Conservation (phyloP, 805 yeast genomes). For the Cyberlindnera lachancei region DNA sequence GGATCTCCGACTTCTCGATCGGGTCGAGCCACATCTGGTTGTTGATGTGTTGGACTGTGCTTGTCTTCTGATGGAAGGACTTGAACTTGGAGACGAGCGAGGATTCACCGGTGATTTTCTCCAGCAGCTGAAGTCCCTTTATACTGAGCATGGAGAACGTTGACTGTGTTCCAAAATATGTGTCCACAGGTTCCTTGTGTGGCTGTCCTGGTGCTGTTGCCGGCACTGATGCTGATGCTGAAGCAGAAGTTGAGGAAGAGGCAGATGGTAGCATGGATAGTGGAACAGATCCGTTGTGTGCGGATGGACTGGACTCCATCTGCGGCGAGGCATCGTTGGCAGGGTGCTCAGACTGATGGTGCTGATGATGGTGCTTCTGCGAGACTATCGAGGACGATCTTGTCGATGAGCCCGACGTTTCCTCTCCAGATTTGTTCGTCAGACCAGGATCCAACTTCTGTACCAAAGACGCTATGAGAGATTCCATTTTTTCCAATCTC, state of each 20-base stretch:
- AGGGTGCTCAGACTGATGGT: not conserved
- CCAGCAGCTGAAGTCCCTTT: constrained; percentile 35
- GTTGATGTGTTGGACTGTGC: constrained; percentile 14
- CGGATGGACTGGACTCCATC: too few relatives aligned
- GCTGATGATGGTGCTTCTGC: not conserved
- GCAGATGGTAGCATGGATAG: too few relatives aligned
- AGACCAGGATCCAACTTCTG: constrained; percentile 16
- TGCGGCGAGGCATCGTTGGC: too few relatives aligned
- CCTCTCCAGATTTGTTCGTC: too few relatives aligned
- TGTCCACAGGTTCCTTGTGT: constrained; percentile 2
- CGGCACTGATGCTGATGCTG: too few relatives aligned
- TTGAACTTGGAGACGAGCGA: constrained; percentile 17
- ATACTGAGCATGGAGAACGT: constrained; percentile 32
- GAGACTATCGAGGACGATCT: too few relatives aligned
- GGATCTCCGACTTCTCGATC: constrained; percentile 19
- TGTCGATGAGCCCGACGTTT: too few relatives aligned
- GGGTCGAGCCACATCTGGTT: constrained; percentile 30
- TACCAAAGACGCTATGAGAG: constrained; percentile 24
- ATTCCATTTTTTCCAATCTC: constrained; percentile 28
- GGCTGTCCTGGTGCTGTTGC: not conserved
- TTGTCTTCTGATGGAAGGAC: constrained; percentile 16
- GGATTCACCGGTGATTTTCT: constrained; percentile 14
- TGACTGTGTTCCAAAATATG: constrained; percentile 20
- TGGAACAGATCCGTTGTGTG: too few relatives aligned
- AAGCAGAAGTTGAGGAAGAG: too few relatives aligned